Conservation (phyloP, 768 basidiomycete genomes). For the Gautieria morchelliformis region DNA sequence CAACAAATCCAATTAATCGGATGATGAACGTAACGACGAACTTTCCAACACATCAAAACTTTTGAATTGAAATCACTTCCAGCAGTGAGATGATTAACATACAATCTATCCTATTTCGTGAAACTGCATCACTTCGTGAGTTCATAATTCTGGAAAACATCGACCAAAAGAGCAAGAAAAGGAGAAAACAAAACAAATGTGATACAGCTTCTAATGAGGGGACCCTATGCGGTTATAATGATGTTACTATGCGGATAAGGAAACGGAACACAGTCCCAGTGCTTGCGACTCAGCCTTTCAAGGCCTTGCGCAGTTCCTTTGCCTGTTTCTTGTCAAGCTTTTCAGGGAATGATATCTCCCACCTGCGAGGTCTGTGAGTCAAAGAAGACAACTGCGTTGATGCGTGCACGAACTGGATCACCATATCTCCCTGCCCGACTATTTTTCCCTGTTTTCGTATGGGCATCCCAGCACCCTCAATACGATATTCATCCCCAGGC, state of each 20-base stretch:
- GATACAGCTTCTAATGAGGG: background rate
- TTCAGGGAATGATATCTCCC: slow-evolving; percentile 13
- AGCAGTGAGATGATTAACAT: no score
- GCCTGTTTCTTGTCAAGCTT: slow-evolving; percentile 7
- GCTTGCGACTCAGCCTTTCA: background rate
- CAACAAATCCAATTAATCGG: no score
- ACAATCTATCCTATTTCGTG: no score
- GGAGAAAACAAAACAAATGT: background rate
- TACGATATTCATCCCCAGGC: slow-evolving; percentile 35
- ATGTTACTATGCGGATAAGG: background rate
- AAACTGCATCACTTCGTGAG: background rate
- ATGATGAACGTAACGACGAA: no score
- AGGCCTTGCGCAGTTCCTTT: slow-evolving; percentile 7
- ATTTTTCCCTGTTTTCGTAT: slow-evolving; percentile 41
- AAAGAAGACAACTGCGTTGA: background rate
- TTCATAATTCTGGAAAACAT: background rate
- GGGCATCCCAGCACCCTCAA: slow-evolving; percentile 62
- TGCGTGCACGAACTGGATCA: slow-evolving; percentile 41
- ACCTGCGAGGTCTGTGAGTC: background rate
- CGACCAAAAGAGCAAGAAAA: background rate
- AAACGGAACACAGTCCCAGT: background rate
- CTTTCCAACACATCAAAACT: no score
- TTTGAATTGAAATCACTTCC: no score
- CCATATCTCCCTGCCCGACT: slow-evolving; percentile 50
- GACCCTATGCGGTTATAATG: background rate